Percentiles rank a stretch among this genome's conserved stretches.
These are phyloP conservation scores for Plasmodium gonderi DNA, from an alignment of 169 alveolate species.

Conservation along the genomic window DNA sequence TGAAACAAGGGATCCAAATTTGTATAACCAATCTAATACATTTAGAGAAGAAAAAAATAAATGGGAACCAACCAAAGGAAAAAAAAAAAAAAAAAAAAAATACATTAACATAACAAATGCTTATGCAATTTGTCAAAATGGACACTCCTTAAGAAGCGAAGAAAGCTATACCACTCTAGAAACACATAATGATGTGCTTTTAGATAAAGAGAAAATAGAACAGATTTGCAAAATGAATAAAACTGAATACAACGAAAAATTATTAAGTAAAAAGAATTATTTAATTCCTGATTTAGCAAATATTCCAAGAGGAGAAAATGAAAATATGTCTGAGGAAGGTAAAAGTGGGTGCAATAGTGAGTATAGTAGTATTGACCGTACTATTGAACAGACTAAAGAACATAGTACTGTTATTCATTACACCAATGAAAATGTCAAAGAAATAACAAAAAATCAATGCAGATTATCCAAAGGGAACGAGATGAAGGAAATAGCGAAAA, in stretches of 20 bases:
- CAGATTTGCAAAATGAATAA: neutral
- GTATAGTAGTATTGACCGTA: neutral
- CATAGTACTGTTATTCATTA: neutral
- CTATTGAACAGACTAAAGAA: neutral
- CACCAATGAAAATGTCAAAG: neutral
- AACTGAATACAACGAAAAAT: neutral
- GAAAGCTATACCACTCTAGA: neutral
- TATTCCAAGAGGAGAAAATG: neutral
- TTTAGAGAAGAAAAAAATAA: neutral
- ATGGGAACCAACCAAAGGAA: neutral
- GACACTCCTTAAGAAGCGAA: neutral
- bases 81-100: neutral
- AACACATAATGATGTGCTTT: neutral
- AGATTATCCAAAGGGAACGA: neutral
- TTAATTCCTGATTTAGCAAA: neutral
- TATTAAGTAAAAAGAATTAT: constrained; percentile 3
- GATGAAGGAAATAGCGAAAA: neutral
- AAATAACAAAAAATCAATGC: neutral
- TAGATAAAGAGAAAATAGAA: neutral
- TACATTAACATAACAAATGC: neutral
- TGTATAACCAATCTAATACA: neutral
- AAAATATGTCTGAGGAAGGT: neutral
- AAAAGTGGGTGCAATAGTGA: neutral
- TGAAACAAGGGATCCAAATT: neutral
- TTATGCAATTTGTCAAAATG: neutral